Conservation (phyloP, 768 basidiomycete species). For the Kwoniella botswanensis region DNA sequence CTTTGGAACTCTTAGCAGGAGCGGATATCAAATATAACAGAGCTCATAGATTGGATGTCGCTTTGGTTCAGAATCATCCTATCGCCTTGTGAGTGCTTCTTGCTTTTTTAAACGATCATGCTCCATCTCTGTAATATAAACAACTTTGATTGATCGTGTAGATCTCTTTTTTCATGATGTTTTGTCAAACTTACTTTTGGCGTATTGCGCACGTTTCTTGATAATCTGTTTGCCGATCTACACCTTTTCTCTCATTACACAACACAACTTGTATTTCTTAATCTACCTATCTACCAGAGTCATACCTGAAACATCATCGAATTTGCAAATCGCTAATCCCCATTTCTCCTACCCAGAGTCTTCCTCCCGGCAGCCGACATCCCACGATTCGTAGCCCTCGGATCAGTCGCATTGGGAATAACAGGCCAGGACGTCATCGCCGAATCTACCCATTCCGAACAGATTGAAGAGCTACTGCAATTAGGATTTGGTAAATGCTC, state of each 20-base stretch:
- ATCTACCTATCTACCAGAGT: background rate
- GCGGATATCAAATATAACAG: slow-evolving; percentile 95
- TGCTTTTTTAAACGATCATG: background rate
- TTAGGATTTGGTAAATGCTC: slow-evolving; percentile 93
- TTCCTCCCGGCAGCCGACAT: slow-evolving; percentile 97
- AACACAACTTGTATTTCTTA: background rate
- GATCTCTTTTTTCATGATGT: background rate
- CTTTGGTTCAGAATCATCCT: slow-evolving; percentile 87
- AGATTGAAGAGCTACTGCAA: slow-evolving; percentile 77
- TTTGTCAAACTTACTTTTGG: background rate
- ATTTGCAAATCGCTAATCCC: background rate
- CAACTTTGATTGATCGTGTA: background rate
- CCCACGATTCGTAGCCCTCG: slow-evolving; percentile 97
- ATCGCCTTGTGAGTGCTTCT: slow-evolving; percentile 77
- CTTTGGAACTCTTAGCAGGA: slow-evolving; percentile 79
- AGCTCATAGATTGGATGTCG: slow-evolving; percentile 85
- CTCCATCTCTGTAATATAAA: too few species aligned
- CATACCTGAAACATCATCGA: too few species aligned
- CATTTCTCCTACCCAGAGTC: slow-evolving; percentile 64
- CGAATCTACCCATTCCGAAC: slow-evolving; percentile 79
- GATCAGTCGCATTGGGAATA: slow-evolving; percentile 94
- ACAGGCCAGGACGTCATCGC: slow-evolving; percentile 98
- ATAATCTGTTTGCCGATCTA: background rate
- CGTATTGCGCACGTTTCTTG: background rate
- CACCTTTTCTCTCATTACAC: background rate